phyloP scores from a whole-genome alignment of 2,329 filamentous ascomycete species.

The Fusarium robinianum region DNA sequence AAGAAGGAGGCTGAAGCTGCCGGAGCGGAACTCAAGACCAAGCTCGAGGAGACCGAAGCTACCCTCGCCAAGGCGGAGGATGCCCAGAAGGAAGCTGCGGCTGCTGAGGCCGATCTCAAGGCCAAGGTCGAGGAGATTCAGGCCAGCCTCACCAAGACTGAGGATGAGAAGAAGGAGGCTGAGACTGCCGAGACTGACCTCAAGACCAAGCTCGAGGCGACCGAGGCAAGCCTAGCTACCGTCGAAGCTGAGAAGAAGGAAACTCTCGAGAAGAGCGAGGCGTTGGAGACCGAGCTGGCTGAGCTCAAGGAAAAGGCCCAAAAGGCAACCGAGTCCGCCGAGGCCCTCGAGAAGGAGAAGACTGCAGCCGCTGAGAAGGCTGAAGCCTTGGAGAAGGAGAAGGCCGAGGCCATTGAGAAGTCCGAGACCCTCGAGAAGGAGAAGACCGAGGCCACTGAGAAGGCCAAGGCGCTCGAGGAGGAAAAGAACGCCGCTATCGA shows the following conservation, averaged over 20 bases:
- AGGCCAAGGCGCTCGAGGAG: conserved; percentile 3
- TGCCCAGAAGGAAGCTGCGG: conserved; percentile 21
- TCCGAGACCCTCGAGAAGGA: conserved; percentile 26
- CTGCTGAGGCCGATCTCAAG: conserved; percentile 28
- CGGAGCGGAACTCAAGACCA: conserved; percentile 26
- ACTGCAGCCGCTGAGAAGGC: conserved; percentile 11
- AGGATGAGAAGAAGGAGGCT: conserved; percentile 9
- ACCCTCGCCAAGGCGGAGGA: conserved; percentile 21
- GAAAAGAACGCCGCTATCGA: conserved; percentile 10
- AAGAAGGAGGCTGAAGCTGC: conserved; percentile 26
- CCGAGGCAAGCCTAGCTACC: conserved; percentile 20
- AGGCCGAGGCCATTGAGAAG: conserved; percentile 27
- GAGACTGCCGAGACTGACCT: conserved; percentile 20
- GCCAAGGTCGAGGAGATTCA: conserved; percentile 20
- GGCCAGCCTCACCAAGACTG: conserved; percentile 8
- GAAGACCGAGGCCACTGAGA: conserved; percentile 10
- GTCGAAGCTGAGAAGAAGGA: conserved; percentile 23
- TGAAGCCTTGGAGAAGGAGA: conserved; percentile 22
- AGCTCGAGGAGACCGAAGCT: conserved; percentile 26
- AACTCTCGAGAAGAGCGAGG: conserved; percentile 24
- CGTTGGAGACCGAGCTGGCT: conserved; percentile 15
- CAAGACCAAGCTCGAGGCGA: conserved; percentile 28
- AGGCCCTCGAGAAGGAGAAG: conserved; percentile 25
- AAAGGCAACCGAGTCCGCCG: conserved; percentile 12
- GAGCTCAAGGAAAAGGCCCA: too few species aligned